These are phyloP conservation scores for Colletotrichum neosansevieriae DNA, from an alignment of 2,329 filamentous ascomycete genomes.

Conservation along the genomic window DNA sequence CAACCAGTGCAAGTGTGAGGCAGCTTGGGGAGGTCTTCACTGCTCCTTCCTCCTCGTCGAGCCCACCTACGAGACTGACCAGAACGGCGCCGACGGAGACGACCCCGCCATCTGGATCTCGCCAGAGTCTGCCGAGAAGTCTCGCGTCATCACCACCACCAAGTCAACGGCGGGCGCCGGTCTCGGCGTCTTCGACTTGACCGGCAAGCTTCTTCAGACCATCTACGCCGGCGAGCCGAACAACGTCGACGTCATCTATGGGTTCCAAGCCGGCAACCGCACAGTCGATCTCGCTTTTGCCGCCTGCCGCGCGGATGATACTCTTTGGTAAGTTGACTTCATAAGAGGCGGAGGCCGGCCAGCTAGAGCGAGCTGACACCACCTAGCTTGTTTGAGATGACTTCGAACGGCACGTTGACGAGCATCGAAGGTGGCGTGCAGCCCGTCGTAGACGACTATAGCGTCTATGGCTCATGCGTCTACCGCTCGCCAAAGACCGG, in stretches of 20 bases:
- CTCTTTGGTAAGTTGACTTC: constrained; percentile 58
- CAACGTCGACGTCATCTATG: constrained; percentile 67
- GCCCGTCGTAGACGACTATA: constrained; percentile 57
- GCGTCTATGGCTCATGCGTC: constrained; percentile 64
- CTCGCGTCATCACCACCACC: constrained; percentile 64
- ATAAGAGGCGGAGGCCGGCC: rapidly evolving
- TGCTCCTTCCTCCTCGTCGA: constrained; percentile 59
- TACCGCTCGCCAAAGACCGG: constrained; percentile 60
- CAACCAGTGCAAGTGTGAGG: constrained; percentile 55
- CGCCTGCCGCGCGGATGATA: constrained; percentile 63
- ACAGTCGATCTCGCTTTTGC: constrained; percentile 62
- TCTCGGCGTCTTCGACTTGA: constrained; percentile 61
- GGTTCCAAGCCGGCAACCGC: constrained; percentile 56
- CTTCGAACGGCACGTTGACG: constrained; percentile 57
- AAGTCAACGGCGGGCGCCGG: constrained; percentile 63
- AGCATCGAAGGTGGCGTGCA: constrained; percentile 60
- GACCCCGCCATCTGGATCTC: constrained; percentile 64
- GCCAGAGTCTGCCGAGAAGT: constrained; percentile 53
- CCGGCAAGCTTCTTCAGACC: constrained; percentile 60
- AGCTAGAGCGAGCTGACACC: not conserved
- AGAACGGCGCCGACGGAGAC: constrained; percentile 58
- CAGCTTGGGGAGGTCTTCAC: constrained; percentile 58
- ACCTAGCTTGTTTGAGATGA: constrained; percentile 61
- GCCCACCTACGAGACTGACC: constrained; percentile 57
- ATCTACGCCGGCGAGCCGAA: constrained; percentile 61